These are phyloP conservation scores for Cardiospermum halicacabum DNA, from an alignment of 345 rosid species.

Conservation along the genomic window DNA sequence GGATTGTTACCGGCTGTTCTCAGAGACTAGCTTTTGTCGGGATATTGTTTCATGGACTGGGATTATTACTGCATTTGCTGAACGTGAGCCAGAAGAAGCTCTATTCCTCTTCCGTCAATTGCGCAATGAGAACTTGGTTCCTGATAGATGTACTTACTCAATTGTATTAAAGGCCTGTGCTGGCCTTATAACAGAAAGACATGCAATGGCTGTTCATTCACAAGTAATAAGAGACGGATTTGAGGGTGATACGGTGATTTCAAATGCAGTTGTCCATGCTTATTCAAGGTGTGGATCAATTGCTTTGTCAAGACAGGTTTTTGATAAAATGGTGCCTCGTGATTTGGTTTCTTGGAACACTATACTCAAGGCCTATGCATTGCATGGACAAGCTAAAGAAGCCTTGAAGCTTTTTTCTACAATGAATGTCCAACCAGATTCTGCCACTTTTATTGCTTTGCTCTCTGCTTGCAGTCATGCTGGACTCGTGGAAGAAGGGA, in stretches of 20 bases:
- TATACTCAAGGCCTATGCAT: conserved; percentile 74
- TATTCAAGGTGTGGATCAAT: conserved; percentile 77
- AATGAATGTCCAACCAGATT: conserved; percentile 66
- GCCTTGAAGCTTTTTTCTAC: conserved; percentile 47
- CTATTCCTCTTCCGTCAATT: conserved; percentile 55
- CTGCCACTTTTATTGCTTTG: conserved; percentile 72
- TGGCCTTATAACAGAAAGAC: conserved; percentile 58
- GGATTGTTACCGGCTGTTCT: conserved; percentile 59
- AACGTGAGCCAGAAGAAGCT: conserved; percentile 56
- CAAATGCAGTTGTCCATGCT: conserved; percentile 77
- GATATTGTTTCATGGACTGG: conserved; percentile 81
- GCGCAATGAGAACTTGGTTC: conserved; percentile 39
- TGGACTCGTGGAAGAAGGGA: conserved; percentile 76
- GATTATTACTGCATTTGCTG: conserved; percentile 72
- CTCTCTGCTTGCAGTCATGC: conserved; percentile 88
- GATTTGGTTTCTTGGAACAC: conserved; percentile 84
- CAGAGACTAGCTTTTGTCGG: conserved; percentile 31
- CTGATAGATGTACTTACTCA: conserved; percentile 80
- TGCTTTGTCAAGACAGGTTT: conserved; percentile 55
- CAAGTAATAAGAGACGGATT: conserved; percentile 61
- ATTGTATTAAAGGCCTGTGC: conserved; percentile 78
- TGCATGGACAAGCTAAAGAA: conserved; percentile 73
- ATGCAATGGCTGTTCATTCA: conserved; percentile 53
- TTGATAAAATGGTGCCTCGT: conserved; percentile 47
- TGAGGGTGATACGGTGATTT: conserved; percentile 52